phyloP scores from a whole-genome alignment of 2,329 filamentous ascomycete species.

The Chalaropsis thielavioides region DNA sequence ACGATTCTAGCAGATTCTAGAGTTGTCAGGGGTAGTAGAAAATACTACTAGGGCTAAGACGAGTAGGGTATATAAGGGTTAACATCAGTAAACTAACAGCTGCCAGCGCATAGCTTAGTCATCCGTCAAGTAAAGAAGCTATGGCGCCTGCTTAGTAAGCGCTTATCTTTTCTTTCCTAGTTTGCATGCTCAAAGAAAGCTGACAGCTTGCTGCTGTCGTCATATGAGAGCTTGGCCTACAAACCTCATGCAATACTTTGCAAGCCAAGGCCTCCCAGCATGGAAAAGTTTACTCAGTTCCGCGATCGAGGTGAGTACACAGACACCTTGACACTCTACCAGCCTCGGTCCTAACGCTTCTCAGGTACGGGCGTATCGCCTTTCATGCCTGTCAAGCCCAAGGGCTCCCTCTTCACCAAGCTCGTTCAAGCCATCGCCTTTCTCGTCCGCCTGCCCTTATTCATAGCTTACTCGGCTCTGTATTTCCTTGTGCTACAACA shows the following conservation, averaged over 20 bases:
- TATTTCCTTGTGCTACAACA: constrained; percentile 77
- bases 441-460: constrained; percentile 62
- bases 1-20: constrained; percentile 1
- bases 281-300: constrained; percentile 94
- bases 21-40: neutral
- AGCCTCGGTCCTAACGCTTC: neutral
- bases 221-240: neutral
- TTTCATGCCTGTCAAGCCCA: constrained; percentile 67
- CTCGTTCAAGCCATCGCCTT: constrained; percentile 61
- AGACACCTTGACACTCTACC: neutral
- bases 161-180: neutral
- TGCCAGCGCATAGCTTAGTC: neutral
- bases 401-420: constrained; percentile 43
- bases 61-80: neutral
- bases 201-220: neutral
- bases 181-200: neutral
- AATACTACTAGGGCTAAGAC: neutral
- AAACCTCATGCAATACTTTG: neutral
- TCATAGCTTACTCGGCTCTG: constrained; percentile 49
- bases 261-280: constrained; percentile 27
- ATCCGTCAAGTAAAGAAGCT: neutral
- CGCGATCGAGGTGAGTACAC: constrained; percentile 59
- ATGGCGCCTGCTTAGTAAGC: neutral
- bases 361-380: constrained; percentile 89
- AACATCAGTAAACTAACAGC: neutral